These are phyloP conservation scores for Albizia julibrissin DNA, from an alignment of 306 rosid genomes.

Conservation along the genomic window DNA sequence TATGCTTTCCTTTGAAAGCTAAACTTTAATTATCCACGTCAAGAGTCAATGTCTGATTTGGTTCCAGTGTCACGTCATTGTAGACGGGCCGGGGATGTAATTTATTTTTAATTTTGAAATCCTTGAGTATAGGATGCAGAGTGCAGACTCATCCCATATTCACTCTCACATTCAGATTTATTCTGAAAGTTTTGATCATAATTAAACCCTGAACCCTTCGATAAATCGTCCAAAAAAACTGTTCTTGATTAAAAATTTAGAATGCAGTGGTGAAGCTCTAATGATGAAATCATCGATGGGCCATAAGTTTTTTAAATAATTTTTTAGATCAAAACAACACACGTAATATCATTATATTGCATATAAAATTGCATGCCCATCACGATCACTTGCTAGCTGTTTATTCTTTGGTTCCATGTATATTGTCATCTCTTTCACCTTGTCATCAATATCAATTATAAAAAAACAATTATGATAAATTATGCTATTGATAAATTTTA, in stretches of 20 bases:
- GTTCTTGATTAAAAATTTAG: not conserved
- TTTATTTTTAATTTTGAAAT: slow-evolving; percentile 17
- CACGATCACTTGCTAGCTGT: slow-evolving; percentile 39
- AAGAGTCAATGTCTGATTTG: slow-evolving; percentile 30
- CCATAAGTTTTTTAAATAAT: not conserved
- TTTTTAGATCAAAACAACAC: not conserved
- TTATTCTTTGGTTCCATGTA: slow-evolving; percentile 21
- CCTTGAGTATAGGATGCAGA: not conserved
- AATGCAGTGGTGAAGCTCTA: too few relatives aligned
- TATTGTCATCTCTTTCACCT: slow-evolving; percentile 2
- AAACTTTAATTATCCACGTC: slow-evolving; percentile 6
- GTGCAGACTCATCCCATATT: not conserved
- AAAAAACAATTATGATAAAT: not conserved
- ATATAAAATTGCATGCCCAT: slow-evolving; percentile 29
- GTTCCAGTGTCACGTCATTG: slow-evolving; percentile 55
- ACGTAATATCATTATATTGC: not conserved
- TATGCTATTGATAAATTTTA: not conserved
- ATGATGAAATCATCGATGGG: not conserved
- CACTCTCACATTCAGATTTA: not conserved
- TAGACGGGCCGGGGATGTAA: slow-evolving; percentile 45
- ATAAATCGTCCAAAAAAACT: not conserved
- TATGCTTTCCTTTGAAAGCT: not conserved
- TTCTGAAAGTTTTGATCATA: not conserved
- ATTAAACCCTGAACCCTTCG: not conserved
- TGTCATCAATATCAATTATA: not conserved